phyloP scores from a whole-genome alignment of 192 early-diverging fungal species.

The Entrophospora sp. region DNA sequence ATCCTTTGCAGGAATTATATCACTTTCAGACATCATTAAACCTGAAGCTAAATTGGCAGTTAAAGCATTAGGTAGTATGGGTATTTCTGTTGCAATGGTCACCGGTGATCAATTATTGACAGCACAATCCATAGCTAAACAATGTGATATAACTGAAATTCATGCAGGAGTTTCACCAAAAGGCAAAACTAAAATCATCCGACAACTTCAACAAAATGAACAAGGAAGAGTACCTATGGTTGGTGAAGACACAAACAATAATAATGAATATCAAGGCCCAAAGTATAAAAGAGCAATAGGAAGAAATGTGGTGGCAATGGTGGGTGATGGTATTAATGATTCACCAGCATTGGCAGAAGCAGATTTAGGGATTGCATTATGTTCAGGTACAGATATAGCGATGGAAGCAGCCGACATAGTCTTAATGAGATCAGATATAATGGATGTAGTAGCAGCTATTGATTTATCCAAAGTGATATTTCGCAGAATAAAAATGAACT shows the following conservation, averaged over 20 bases:
- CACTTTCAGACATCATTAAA: slow-evolving; percentile 75
- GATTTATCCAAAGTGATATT: slow-evolving; percentile 81
- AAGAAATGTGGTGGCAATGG: slow-evolving; percentile 78
- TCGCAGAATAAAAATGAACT: slow-evolving; percentile 75
- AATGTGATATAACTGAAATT: slow-evolving; percentile 76
- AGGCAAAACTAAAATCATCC: slow-evolving; percentile 75
- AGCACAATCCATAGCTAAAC: slow-evolving; percentile 68
- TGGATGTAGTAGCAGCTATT: slow-evolving; percentile 78
- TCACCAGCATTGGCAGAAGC: slow-evolving; percentile 81
- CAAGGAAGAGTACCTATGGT: too few relatives aligned
- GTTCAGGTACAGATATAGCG: slow-evolving; percentile 88
- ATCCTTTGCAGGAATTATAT: slow-evolving; percentile 53
- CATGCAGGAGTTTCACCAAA: slow-evolving; percentile 86
- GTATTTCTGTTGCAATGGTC: slow-evolving; percentile 76
- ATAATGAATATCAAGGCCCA: too few relatives aligned
- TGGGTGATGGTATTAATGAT: slow-evolving; percentile 97
- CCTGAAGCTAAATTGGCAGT: slow-evolving; percentile 68
- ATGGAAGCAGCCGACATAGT: slow-evolving; percentile 91
- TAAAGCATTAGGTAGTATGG: slow-evolving; percentile 61
- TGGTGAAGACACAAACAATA: too few relatives aligned
- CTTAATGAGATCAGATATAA: slow-evolving; percentile 80
- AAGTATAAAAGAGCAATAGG: too few relatives aligned
- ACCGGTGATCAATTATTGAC: slow-evolving; percentile 88
- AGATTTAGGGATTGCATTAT: slow-evolving; percentile 82
- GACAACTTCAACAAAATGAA: slow-evolving; percentile 48